Base-by-base conservation (phyloP, 805 yeast genomes). In the Saccharomyces jurei region DNA sequence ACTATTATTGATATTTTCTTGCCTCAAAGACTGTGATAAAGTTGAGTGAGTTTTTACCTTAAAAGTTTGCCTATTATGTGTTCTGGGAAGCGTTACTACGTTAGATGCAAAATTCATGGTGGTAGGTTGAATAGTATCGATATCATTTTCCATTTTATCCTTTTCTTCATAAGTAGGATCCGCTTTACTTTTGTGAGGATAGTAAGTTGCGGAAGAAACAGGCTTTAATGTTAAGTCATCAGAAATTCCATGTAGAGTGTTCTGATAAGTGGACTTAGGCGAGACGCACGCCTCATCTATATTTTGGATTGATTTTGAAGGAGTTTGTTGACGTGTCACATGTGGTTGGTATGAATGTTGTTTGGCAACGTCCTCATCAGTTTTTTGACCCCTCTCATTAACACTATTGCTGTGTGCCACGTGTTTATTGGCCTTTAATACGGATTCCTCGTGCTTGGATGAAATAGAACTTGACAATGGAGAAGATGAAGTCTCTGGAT, bases 181-280 rank as follows among this genome's bases (percentile, higher is more conserved):
- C 11, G 55, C 50, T 50, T 51, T 68, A 17, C 83, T 80, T 2
- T 81, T 78, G 64, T 84, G 88, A 2, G 90, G 90, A 54, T 82
- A 77, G 63, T 84, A 85, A 0, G 88, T 83, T 0, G 89, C 89
- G 1, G 86, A 81, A 0, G 87, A 81, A 0, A 83, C 80, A 0
- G 88, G 87, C 55, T 84, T 85, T 48, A 81, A 60, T 0, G 69
- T 31, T 17, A 64, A 48, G 28, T 56, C 59, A 27, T 56, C 56
- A 3, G 52, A 17, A 17, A 29, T 41, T 17, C 30, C 47, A 41
- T 50, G 30, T 50, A 27, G 28, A 9, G 21, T 46, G 6, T 52
- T 52, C 27, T 47, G 48, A 22, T 46, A 17, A 17, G 44, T 36
- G 13, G 44, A 36, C 22, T 36, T 36, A 17, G 44, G 44, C 17